A percentile compares a stretch with the other conserved stretches of the same genome.
Evolutionary conservation across 371 early-diverging fungal species (phyloP).

Genomic region (Cokeromyces recurvatus): DNA sequence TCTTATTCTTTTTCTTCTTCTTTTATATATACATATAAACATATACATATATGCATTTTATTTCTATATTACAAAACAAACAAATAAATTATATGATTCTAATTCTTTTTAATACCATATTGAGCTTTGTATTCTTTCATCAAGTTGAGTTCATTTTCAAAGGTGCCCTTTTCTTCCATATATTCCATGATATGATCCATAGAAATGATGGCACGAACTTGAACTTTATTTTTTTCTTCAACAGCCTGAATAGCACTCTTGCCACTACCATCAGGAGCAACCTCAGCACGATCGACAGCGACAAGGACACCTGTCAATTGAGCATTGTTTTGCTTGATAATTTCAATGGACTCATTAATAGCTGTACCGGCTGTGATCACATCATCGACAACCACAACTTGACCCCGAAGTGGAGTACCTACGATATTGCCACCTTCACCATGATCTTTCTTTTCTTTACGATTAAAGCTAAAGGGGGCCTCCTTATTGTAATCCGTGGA

Average conservation of each 20-base stretch:
- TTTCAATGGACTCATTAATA: slow-evolving; percentile 82
- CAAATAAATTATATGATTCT: no score
- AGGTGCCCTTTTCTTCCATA: slow-evolving; percentile 79
- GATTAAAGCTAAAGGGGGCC: slow-evolving; percentile 89
- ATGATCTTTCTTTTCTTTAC: slow-evolving; percentile 98
- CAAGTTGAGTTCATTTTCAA: slow-evolving; percentile 45
- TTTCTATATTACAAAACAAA: no score
- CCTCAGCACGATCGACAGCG: slow-evolving; percentile 92
- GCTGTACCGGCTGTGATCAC: slow-evolving; percentile 99
- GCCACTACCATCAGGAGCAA: slow-evolving; percentile 59
- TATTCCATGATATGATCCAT: slow-evolving; percentile 87
- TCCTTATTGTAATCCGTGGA: slow-evolving; percentile 52
- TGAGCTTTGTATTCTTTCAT: slow-evolving; percentile 73
- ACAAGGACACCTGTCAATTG: slow-evolving; percentile 81
- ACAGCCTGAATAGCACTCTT: slow-evolving; percentile 93
- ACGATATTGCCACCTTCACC: slow-evolving; percentile 96
- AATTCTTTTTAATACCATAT: slow-evolving; percentile 55
- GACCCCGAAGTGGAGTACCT: slow-evolving; percentile 74
- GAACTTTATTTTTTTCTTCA: slow-evolving; percentile 71
- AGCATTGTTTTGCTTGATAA: slow-evolving; percentile 66
- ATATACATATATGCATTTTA: no score
- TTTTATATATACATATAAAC: no score
- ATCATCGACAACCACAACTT: slow-evolving; percentile 92
- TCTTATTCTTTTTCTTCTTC: no score
- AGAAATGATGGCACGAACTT: slow-evolving; percentile 83